Evolutionary conservation across 805 yeast genomes (phyloP), one percentile per base, ranked within the genome.

Genomic region (Candida germanica): DNA sequence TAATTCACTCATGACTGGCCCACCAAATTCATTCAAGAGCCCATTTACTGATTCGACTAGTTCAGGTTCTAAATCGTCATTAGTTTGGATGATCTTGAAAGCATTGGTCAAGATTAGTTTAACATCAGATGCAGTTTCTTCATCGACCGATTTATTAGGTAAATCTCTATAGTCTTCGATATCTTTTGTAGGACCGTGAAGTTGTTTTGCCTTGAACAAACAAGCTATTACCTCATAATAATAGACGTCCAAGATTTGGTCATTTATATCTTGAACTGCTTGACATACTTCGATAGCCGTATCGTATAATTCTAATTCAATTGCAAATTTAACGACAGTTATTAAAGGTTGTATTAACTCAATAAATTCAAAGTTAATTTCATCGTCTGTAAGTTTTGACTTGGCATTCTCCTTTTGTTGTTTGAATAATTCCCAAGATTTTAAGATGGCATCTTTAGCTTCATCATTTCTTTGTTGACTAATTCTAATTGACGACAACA

Each of bases 191-290:
- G 19, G 16, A 11, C 31, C 31, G 11, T 42, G 41, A 27, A 41
- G 43, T 10, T 50, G 23, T 36, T 64, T 65, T 15, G 66, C 67
- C 33, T 47, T 49, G 39, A 84, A 60, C 43, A 78, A 56, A 51
- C 80, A 71, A 0, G 93, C 79, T 50, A 89, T 77, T 0, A 93
- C 94, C 52, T 87, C 94, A 45, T 88, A 64, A 56, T 93, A 93
- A 53, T 75, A 83, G 26, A 82, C 73, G 51, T 93, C 98, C 39
- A 87, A 67, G 42, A 87, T 78, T 49, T 80, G 82, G 49, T 91
- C 97, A 61, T 91, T 88, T 30, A 91, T 75, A 42, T 84, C 91
- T 49, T 82, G 81, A 12, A 82, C 69, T 17, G 73, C 71, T 12
- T 72, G 62, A 9, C 87, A 70, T n/a, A 87, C 79, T n/a, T 74